Evolutionary conservation across 768 basidiomycete genomes (phyloP).

Genomic region (Mycena vulgaris): DNA sequence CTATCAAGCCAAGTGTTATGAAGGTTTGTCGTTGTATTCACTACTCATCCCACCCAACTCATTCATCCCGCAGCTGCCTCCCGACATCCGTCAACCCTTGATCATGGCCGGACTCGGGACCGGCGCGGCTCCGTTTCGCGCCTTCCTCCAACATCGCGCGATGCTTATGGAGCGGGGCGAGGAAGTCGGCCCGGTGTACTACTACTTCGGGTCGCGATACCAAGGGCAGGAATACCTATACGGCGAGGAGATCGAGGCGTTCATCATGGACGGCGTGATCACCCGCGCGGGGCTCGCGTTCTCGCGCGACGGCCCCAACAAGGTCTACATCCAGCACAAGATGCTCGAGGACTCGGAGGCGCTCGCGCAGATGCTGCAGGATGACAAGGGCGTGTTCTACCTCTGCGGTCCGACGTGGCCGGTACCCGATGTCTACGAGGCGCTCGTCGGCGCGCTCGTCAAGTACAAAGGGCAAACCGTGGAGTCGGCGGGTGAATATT

Average conservation of each 20-base stretch:
- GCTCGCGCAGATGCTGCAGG: conserved; percentile 82
- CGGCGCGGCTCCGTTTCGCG: conserved; percentile 98
- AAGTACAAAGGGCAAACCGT: conserved; percentile 77
- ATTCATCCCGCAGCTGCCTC: conserved; percentile 75
- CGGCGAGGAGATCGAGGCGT: conserved; percentile 96
- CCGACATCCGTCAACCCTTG: conserved; percentile 87
- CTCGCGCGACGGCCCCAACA: conserved; percentile 92
- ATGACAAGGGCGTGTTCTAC: conserved; percentile 90
- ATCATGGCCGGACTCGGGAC: conserved; percentile 99
- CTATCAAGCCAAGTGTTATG: conserved; percentile 99
- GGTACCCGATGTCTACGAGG: conserved; percentile 98
- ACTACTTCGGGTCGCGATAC: conserved; percentile 99
- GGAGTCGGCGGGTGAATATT: conserved; percentile 80
- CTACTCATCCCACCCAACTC: conserved; percentile 18
- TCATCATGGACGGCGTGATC: conserved; percentile 87
- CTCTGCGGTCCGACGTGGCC: conserved; percentile 99
- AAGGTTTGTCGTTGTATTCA: conserved; percentile 71
- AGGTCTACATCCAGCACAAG: conserved; percentile 99
- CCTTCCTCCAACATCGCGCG: conserved; percentile 97
- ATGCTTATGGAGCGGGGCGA: conserved; percentile 82
- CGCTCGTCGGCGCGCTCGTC: conserved; percentile 85
- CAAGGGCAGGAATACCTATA: conserved; percentile 97
- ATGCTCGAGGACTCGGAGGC: conserved; percentile 91
- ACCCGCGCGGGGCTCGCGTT: conserved; percentile 95
- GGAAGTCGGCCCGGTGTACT: conserved; percentile 92